A percentile compares a stretch with the other conserved stretches of the same genome.
Conservation (phyloP, 108 stramenopile species). For the Conticribra guillardii region DNA sequence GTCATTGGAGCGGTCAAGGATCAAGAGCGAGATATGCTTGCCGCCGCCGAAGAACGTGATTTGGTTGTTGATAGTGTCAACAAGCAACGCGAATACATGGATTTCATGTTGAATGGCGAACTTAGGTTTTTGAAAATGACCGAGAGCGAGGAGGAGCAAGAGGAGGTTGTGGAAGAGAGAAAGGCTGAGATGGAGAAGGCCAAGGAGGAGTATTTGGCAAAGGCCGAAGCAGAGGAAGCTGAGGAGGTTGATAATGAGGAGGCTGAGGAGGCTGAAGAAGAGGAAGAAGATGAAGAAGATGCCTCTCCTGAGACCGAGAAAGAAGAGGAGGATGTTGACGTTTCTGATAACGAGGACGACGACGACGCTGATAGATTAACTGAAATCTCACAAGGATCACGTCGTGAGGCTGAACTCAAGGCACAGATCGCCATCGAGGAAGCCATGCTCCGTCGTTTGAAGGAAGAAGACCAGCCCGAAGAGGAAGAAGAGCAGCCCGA, state of each 20-base stretch:
- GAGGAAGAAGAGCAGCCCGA: constrained; percentile 9
- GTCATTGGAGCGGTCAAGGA: constrained; percentile 53
- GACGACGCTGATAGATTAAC: not conserved
- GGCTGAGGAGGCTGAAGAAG: not conserved
- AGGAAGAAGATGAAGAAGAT: constrained; percentile 13
- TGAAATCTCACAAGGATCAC: not conserved
- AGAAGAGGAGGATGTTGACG: not conserved
- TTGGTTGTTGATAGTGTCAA: constrained; percentile 55
- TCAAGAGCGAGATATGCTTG: constrained; percentile 50
- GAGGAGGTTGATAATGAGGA: constrained; percentile 1
- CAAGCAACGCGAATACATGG: constrained; percentile 58
- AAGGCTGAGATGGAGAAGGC: constrained; percentile 31
- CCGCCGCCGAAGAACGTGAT: constrained; percentile 50
- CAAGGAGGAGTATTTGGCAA: constrained; percentile 24
- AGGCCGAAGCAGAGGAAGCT: not conserved
- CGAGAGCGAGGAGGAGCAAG: constrained; percentile 46
- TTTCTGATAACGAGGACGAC: constrained; percentile 6
- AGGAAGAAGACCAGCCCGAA: constrained; percentile 8
- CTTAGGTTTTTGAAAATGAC: constrained; percentile 52
- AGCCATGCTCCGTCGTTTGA: constrained; percentile 14
- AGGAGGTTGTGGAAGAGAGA: constrained; percentile 24
- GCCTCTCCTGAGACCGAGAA: not conserved
- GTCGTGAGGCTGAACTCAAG: constrained; percentile 18
- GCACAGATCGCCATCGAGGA: constrained; percentile 31
- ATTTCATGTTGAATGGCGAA: constrained; percentile 54